Percentiles rank a stretch among this genome's conserved stretches.
phyloP scores from a whole-genome alignment of 495 filamentous ascomycete species.

The Hypoxylon trugodes region DNA sequence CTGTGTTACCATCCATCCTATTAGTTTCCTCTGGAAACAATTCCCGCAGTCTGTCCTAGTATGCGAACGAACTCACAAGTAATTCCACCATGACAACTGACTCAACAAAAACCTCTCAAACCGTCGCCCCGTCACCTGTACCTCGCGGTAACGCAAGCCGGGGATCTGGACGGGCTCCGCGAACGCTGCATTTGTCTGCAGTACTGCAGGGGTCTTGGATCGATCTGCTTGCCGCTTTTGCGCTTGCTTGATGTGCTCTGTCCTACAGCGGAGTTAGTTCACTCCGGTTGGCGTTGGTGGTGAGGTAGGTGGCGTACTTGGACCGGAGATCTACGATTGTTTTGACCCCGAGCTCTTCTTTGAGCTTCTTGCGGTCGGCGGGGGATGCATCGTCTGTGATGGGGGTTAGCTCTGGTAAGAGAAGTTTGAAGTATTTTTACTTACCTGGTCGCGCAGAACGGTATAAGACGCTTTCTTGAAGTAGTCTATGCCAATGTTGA shows the following conservation, averaged over 20 bases:
- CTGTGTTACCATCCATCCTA: slow-evolving; percentile 39
- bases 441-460: slow-evolving; percentile 76
- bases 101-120: slow-evolving; percentile 75
- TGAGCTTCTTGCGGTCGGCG: slow-evolving; percentile 66
- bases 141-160: slow-evolving; percentile 64
- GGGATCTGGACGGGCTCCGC: slow-evolving; percentile 63
- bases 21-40: neutral
- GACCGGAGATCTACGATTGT: slow-evolving; percentile 83
- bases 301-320: slow-evolving; percentile 55
- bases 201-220: slow-evolving; percentile 42
- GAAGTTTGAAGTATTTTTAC: neutral
- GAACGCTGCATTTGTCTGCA: slow-evolving; percentile 54
- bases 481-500: slow-evolving; percentile 50
- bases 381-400: slow-evolving; percentile 72
- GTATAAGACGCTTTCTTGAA: slow-evolving; percentile 75
- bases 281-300: neutral
- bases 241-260: slow-evolving; percentile 76
- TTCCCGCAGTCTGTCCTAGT: neutral
- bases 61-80: slow-evolving; percentile 57
- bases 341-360: slow-evolving; percentile 68
- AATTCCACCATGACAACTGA: slow-evolving; percentile 72
- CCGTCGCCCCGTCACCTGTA: slow-evolving; percentile 76
- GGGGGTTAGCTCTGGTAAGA: neutral
- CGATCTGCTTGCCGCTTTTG: slow-evolving; percentile 65
- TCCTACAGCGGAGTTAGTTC: slow-evolving; percentile 52